These are phyloP conservation scores for Chamaecyparis obtusa DNA, from an alignment of 75 land plant genomes.

Conservation along the genomic window DNA sequence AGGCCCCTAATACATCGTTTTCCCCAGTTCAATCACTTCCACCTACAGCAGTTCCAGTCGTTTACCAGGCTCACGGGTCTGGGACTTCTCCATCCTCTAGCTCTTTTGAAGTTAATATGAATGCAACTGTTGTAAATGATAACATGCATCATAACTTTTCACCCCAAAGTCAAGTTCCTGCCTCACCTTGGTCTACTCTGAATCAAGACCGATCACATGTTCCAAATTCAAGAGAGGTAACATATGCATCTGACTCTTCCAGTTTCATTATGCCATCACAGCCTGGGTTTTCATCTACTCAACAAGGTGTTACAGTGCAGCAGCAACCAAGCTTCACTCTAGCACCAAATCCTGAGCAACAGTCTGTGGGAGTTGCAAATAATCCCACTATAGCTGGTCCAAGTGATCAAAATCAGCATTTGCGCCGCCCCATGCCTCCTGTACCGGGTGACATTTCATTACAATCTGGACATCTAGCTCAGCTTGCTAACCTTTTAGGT, in stretches of 20 bases:
- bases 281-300: neutral
- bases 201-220: neutral
- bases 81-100: neutral
- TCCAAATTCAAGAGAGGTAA: neutral
- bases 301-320: constrained; percentile 6
- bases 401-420: constrained; percentile 6
- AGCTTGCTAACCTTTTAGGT: constrained; percentile 44
- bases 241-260: neutral
- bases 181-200: constrained; percentile 3
- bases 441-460: constrained; percentile 18
- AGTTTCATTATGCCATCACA: neutral
- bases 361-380: neutral
- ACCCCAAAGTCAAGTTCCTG: neutral
- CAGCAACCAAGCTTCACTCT: neutral
- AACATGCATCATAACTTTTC: neutral
- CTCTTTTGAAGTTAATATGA: constrained; percentile 7
- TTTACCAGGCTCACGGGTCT: constrained; percentile 5
- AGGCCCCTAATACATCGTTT: neutral
- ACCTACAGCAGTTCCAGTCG: neutral
- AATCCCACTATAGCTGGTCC: neutral
- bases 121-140: constrained; percentile 5
- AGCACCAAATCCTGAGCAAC: neutral
- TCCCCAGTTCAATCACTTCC: constrained; percentile 4
- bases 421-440: constrained; percentile 12
- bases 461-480: constrained; percentile 49